Base-by-base conservation (phyloP, 208 protist species). In the Trypanosoma rangeli region DNA sequence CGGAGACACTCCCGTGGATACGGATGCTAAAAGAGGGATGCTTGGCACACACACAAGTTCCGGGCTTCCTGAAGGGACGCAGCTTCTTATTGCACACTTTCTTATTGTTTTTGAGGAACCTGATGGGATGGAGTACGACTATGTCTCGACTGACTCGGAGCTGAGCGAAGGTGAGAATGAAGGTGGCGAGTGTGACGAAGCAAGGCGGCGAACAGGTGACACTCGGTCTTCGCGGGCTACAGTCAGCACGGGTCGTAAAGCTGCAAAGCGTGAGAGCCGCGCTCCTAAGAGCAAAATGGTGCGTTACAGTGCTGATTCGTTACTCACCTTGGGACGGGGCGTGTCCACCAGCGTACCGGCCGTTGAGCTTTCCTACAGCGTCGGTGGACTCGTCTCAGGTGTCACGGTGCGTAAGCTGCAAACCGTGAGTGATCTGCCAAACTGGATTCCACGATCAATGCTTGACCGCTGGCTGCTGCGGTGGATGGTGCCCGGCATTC, bases 371-470 rank as follows among this genome's bases (percentile, higher is more conserved):
- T 80, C 82, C 9, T 92, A 86, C 68, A 90, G 85, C 74, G 69
- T 85, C 7, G 68, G 65, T 42, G 67, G 83, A 16, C 79, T 93
- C 7, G 79, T 80, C 50, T 92, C 86, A 15, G 83, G 86, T 24
- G 70, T 84, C 33, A 73, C 77, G 4, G 78, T 95, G 69, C 79
- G 82, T 53, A 88, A 83, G 77, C 73, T 95, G 59, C 83, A 89
- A 76, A 83, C 89, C 46, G 55, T 92, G 37, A 73, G 78, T 39
- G 87, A 93, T 18, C 64, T 74, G 16, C 73, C 79, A 5, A 95
- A 90, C 68, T 92, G 84, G 85, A 31, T 48, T 46, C 79, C 86
- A 62, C 71, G 69, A 4, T 88, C 79, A n/a, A 18, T 73, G n/a
- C 57, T 93, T n/a, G 84, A 88, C 44, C 67, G 52, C 5, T 73